Evolutionary conservation across 257 asterid species (phyloP).

Genomic region (Solanum gracilifrons): DNA sequence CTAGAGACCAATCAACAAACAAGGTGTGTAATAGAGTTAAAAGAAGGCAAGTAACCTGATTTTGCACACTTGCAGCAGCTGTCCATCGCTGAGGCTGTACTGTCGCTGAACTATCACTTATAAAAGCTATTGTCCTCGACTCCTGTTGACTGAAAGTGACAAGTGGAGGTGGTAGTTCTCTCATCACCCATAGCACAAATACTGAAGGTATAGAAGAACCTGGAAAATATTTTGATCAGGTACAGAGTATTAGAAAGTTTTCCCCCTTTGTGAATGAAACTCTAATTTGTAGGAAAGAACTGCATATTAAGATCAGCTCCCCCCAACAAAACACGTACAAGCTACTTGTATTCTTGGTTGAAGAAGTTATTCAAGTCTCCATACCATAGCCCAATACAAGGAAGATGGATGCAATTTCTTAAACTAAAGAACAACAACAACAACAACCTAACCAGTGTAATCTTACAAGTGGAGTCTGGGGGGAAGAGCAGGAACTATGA

Average conservation of each 20-base stretch:
- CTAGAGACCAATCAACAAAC: not conserved
- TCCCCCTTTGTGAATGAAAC: not conserved
- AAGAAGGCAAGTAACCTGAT: constrained; percentile 43
- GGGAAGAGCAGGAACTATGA: not conserved
- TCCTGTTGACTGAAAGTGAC: constrained; percentile 35
- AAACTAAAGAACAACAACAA: not conserved
- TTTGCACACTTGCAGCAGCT: constrained; percentile 46
- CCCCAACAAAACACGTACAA: not conserved
- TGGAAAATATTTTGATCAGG: constrained; percentile 13
- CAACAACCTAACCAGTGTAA: not conserved
- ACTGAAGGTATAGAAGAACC: constrained; percentile 92
- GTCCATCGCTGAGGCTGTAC: constrained; percentile 56
- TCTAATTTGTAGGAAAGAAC: not conserved
- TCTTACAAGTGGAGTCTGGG: not conserved
- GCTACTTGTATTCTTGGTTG: not conserved
- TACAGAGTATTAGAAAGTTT: not conserved
- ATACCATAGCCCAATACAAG: not conserved
- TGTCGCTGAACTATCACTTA: constrained; percentile 42
- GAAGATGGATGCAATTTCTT: not conserved
- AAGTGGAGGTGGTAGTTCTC: constrained; percentile 68
- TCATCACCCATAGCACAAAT: constrained; percentile 76
- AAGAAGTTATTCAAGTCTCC: not conserved
- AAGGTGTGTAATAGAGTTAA: not conserved
- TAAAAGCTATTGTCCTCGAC: constrained; percentile 52
- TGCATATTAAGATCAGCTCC: not conserved